A percentile compares a stretch with the other conserved stretches of the same genome.
phyloP scores from a whole-genome alignment of 2,329 filamentous ascomycete genomes.

The Colletotrichum shisoi region DNA sequence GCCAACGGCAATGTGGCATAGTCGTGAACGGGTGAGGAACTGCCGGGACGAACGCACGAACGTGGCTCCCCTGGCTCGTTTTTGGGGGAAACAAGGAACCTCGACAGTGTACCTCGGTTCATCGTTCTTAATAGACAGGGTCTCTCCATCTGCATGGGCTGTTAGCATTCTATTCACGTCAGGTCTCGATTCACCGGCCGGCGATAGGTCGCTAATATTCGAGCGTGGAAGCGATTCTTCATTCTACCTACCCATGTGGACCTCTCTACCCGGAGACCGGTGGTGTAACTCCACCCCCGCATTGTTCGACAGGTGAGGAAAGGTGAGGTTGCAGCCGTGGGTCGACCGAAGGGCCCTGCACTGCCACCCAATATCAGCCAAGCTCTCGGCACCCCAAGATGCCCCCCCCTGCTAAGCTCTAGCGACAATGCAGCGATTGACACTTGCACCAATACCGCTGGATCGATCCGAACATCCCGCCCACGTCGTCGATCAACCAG shows the following conservation, averaged over 20 bases:
- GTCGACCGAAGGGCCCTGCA: neutral
- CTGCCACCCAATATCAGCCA: slow-evolving; percentile 2
- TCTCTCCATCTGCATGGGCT: neutral
- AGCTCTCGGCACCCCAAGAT: slow-evolving; percentile 11
- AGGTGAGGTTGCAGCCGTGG: neutral
- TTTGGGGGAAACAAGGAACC: no score
- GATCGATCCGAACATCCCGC: slow-evolving; percentile 34
- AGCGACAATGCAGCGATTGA: slow-evolving; percentile 28
- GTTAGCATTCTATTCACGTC: neutral
- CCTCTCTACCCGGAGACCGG: neutral
- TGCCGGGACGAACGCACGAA: slow-evolving; percentile 5
- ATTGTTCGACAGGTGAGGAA: slow-evolving; percentile 2
- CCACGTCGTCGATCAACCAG: slow-evolving; percentile 31
- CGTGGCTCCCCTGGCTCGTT: neutral
- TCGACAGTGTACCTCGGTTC: neutral
- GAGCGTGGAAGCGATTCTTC: neutral
- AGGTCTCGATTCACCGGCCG: neutral
- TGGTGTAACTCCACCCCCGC: neutral
- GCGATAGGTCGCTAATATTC: neutral
- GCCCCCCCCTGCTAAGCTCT: slow-evolving; percentile 16
- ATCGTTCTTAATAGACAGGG: neutral
- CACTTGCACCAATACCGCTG: slow-evolving; percentile 18
- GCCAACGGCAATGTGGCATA: neutral
- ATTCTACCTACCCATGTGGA: neutral
- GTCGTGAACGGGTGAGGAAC: neutral